Evolutionary conservation across 2,329 filamentous ascomycete genomes (phyloP).

Genomic region (Lasiodiplodia citricola): DNA sequence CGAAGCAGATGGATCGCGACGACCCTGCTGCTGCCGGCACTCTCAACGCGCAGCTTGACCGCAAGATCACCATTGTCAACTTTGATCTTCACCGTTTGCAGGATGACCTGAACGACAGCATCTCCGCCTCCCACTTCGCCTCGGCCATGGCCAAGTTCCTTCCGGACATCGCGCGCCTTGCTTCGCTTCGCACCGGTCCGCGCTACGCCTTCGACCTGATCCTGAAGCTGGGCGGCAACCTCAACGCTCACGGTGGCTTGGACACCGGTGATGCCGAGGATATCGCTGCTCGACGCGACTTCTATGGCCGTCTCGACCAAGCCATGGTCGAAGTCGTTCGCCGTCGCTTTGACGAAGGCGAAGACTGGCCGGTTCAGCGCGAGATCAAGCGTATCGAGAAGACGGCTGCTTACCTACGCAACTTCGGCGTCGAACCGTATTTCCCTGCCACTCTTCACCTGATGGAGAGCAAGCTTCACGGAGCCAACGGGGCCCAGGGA

Average conservation of each 20-base stretch:
- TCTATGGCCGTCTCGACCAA: conserved; percentile 56
- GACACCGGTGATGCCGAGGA: conserved; percentile 56
- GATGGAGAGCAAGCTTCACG: conserved; percentile 42
- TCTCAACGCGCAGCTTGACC: conserved; percentile 62
- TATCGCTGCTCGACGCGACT: conserved; percentile 54
- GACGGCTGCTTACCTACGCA: conserved; percentile 58
- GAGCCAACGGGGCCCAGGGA: conserved; percentile 15
- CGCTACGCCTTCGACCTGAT: conserved; percentile 60
- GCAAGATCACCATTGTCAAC: conserved; percentile 64
- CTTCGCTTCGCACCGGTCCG: conserved; percentile 54
- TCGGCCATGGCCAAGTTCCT: conserved; percentile 62
- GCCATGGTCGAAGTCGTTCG: conserved; percentile 59
- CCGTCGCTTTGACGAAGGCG: conserved; percentile 56
- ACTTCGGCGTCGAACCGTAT: conserved; percentile 60
- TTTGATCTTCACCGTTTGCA: conserved; percentile 62
- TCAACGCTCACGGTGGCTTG: conserved; percentile 60
- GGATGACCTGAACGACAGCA: conserved; percentile 61
- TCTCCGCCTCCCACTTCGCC: conserved; percentile 58
- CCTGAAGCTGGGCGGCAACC: conserved; percentile 61
- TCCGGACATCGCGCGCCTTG: conserved; percentile 57
- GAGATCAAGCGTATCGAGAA: conserved; percentile 63
- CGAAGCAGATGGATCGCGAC: conserved; percentile 58
- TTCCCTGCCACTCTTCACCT: conserved; percentile 58
- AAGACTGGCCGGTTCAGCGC: conserved; percentile 57
- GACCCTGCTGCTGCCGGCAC: conserved; percentile 56